Conservation (phyloP, 106 monocot species). For the Allium cepa region DNA sequence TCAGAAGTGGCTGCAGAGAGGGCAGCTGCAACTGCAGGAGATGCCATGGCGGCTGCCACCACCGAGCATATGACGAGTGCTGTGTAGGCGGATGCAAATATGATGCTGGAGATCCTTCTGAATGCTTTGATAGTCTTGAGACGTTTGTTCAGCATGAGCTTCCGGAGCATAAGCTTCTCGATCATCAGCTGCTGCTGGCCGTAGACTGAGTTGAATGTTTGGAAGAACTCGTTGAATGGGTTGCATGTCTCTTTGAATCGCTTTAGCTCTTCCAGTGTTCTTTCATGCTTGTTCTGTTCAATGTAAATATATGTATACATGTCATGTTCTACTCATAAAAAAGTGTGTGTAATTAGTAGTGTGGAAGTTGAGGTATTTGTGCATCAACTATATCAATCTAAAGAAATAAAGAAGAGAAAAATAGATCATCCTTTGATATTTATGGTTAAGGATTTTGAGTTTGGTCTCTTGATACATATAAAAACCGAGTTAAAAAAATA, state of each 20-base stretch:
- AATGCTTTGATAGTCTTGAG: constrained; percentile 27
- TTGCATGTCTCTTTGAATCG: constrained; percentile 27
- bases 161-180: constrained; percentile 18
- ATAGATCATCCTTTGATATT: too few species aligned
- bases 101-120: constrained; percentile 35
- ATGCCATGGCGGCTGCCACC: constrained; percentile 36
- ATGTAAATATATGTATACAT: too few species aligned
- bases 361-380: too few species aligned
- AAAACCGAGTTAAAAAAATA: too few species aligned
- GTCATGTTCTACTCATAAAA: too few species aligned
- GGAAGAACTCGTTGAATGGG: constrained; percentile 52
- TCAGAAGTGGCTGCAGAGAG: constrained; percentile 30
- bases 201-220: constrained; percentile 27
- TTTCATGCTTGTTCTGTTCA: not conserved
- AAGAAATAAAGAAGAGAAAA: too few species aligned
- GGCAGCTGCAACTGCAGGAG: constrained; percentile 44
- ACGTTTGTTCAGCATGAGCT: constrained; percentile 38
- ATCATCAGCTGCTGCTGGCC: constrained; percentile 35
- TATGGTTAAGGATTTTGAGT: too few species aligned
- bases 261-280: constrained; percentile 27
- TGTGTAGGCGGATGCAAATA: constrained; percentile 28
- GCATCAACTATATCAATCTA: too few species aligned
- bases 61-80: constrained; percentile 51
- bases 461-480: too few species aligned
- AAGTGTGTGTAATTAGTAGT: too few species aligned